Conservation (phyloP, 495 filamentous ascomycete species). For the Astrothelium macrocarpum region DNA sequence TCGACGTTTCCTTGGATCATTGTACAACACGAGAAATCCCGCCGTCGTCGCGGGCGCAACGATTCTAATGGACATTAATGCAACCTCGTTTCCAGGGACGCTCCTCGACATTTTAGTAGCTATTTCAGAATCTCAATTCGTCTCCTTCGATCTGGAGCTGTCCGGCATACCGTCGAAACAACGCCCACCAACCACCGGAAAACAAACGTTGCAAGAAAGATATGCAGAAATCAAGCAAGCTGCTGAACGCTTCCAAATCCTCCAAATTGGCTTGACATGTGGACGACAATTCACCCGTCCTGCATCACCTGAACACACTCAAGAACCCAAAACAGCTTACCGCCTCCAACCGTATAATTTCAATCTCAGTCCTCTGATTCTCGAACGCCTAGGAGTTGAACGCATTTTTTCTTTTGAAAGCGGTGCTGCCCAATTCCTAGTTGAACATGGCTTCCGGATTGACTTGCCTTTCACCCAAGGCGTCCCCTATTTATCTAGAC, state of each 20-base stretch:
- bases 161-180: slow-evolving; percentile 49
- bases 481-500: slow-evolving; percentile 58
- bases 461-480: slow-evolving; percentile 47
- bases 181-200: slow-evolving; percentile 13
- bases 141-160: slow-evolving; percentile 68
- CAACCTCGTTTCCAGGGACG: slow-evolving; percentile 41
- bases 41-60: too few relatives aligned
- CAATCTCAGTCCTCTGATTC: slow-evolving; percentile 46
- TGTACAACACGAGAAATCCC: too few relatives aligned
- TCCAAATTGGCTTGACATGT: slow-evolving; percentile 70
- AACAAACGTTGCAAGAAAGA: slow-evolving; percentile 48
- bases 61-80: slow-evolving; percentile 69
- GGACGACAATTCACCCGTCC: slow-evolving; percentile 34
- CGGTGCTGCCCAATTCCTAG: slow-evolving; percentile 53
- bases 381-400: slow-evolving; percentile 43
- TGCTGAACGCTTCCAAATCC: slow-evolving; percentile 59
- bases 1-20: too few relatives aligned
- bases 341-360: slow-evolving; percentile 60
- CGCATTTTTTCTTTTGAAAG: slow-evolving; percentile 46
- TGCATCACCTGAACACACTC: slow-evolving; percentile 31
- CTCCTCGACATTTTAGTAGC: slow-evolving; percentile 51
- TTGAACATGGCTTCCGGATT: slow-evolving; percentile 53
- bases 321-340: slow-evolving; percentile 44
- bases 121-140: slow-evolving; percentile 53
- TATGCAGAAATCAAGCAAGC: slow-evolving; percentile 56